phyloP scores from a whole-genome alignment of 805 yeast genomes.

The Starmerella etchellsii region DNA sequence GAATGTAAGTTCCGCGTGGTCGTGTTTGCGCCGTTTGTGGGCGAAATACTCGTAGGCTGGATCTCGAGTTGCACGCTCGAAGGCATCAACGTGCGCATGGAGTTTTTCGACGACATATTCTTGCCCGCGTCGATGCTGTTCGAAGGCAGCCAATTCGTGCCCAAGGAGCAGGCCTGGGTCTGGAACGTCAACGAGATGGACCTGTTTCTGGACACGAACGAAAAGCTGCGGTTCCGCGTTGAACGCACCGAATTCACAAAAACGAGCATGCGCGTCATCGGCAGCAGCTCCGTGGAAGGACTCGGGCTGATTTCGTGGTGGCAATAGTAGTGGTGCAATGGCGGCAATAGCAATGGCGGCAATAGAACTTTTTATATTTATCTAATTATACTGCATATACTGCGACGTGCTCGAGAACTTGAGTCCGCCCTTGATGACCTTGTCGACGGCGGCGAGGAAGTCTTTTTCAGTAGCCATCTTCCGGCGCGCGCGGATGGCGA shows the following conservation, averaged over 20 bases:
- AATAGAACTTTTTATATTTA: background rate
- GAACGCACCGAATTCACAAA: slow-evolving; percentile 68
- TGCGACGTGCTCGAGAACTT: slow-evolving; percentile 94
- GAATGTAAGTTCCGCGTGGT: slow-evolving; percentile 58
- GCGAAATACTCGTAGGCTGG: slow-evolving; percentile 89
- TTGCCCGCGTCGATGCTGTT: slow-evolving; percentile 74
- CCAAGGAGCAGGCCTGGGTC: slow-evolving; percentile 87
- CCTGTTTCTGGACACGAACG: slow-evolving; percentile 77
- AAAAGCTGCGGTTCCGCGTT: slow-evolving; percentile 78
- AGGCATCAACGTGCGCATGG: slow-evolving; percentile 73
- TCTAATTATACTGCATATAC: slow-evolving; percentile 92
- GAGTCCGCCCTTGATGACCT: slow-evolving; percentile 96
- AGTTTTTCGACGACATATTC: slow-evolving; percentile 82
- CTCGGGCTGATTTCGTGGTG: slow-evolving; percentile 97
- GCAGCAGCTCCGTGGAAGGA: slow-evolving; percentile 90
- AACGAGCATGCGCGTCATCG: slow-evolving; percentile 76
- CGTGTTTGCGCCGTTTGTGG: slow-evolving; percentile 87
- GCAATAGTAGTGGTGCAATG: slow-evolving; percentile 31
- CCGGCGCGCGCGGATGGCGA: slow-evolving; percentile 95
- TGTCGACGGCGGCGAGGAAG: slow-evolving; percentile 92
- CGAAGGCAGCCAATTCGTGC: slow-evolving; percentile 51
- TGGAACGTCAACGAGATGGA: slow-evolving; percentile 70
- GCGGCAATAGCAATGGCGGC: no score
- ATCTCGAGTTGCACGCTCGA: slow-evolving; percentile 76
- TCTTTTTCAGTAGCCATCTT: slow-evolving; percentile 98